Base-by-base conservation (phyloP, 2,329 filamentous ascomycete genomes). In the Trichoderma sp. region DNA sequence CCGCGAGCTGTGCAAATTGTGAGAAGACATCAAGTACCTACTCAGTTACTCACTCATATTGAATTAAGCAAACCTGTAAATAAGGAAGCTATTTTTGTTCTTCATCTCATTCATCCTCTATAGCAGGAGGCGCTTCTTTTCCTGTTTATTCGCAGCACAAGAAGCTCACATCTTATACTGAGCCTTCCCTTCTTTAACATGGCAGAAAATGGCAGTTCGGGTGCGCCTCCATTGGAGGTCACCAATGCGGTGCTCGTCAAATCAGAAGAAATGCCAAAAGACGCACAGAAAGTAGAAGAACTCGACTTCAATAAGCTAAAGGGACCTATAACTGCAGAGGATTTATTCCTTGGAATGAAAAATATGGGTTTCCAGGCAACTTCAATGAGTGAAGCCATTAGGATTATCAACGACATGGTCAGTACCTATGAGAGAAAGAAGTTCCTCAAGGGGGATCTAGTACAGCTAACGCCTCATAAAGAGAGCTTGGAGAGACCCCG, bases 341-440 rank as follows among this genome's bases (percentile, higher is more conserved):
- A 98, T 79, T 86, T 99, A 74, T 88, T 96, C 28, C 85, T 90
- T 70, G 91, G 91, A 73, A 96, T 98, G 91, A 88, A 88, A 69
- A 87, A 90, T 81, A 98, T 97, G 92, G 96, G 95, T 86, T 89
- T 89, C 75, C 87, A 88, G 75, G 87, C 87, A 15, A 87, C 87
- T 34, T 91, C 93, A 23, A 91, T 98, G 76, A 92, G 91, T 39
- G 93, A 97, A 78, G 96, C 95, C 13, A 91, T 96, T 74, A 88
- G 92, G 72, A 97, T 98, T 78, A 94, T 99, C 80, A 96, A 99
- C 79, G 91, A 93, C 73, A 99, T 99, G 96, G 94, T 97, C 85
- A 79, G 83, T 77, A 28, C 26, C 26, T 28, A 26, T 26, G 17
- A 55, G 7, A 20, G n/a, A 6, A 4, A 20, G 2, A 3, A 20